Percentiles rank a stretch among this genome's conserved stretches.
Conservation (phyloP, 176 grass and related monocot species). For the Bromus sterilis region DNA sequence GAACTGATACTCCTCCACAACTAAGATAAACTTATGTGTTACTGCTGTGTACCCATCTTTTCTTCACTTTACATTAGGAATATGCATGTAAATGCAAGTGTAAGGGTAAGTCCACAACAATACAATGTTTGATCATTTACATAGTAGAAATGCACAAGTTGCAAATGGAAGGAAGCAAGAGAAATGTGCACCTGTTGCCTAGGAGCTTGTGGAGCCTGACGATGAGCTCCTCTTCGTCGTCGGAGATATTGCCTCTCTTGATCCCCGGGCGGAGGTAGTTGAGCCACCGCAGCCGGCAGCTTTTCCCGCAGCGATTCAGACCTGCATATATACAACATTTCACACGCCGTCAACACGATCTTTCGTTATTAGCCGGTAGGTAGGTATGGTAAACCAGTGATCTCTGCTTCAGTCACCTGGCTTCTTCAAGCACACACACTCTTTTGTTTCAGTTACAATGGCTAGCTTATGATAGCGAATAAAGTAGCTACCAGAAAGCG, state of each 20-base stretch:
- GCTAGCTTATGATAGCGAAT: background rate
- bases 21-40: background rate
- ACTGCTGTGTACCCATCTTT: background rate
- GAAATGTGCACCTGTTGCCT: conserved; percentile 48
- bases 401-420: background rate
- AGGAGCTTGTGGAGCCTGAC: conserved; percentile 68
- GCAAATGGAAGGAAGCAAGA: background rate
- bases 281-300: conserved; percentile 92
- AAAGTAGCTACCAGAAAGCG: background rate
- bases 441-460: background rate
- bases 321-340: conserved; percentile 38
- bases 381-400: background rate
- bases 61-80: background rate
- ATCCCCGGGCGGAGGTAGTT: conserved; percentile 59
- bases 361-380: background rate
- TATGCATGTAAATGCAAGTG: background rate
- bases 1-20: background rate
- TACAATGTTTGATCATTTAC: background rate
- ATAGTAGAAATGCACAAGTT: background rate
- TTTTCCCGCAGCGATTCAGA: conserved; percentile 90
- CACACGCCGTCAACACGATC: background rate
- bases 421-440: background rate
- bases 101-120: background rate
- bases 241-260: conserved; percentile 69
- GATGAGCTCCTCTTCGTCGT: conserved; percentile 72